Evolutionary conservation across 495 filamentous ascomycete genomes (phyloP).

Genomic region (Lasiosphaeria hispida): DNA sequence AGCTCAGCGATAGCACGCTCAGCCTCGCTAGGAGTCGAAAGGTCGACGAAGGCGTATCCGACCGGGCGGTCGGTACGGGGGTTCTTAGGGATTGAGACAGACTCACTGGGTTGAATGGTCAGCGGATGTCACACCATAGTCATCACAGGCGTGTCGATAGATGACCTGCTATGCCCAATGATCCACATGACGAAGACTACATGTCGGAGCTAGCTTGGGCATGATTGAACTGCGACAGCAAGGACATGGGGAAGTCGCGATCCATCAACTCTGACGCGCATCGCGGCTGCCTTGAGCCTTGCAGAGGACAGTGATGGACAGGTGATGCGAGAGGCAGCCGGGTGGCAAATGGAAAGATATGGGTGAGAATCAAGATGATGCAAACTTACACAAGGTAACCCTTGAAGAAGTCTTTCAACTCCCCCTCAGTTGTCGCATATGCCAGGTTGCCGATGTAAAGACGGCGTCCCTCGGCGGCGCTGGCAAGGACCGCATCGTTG

Average conservation of each 20-base stretch:
- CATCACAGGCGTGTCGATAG: background rate
- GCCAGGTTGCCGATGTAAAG: conserved; percentile 99
- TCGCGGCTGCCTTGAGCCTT: too few relatives aligned
- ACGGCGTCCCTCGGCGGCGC: conserved; percentile 96
- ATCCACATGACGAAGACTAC: too few relatives aligned
- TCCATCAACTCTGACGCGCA: too few relatives aligned
- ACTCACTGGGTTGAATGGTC: conserved; percentile 64
- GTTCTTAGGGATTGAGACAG: conserved; percentile 97
- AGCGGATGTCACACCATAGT: conserved; percentile 14
- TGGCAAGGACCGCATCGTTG: conserved; percentile 89
- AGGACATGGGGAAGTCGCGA: too few relatives aligned
- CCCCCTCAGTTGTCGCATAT: conserved; percentile 98
- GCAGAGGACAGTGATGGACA: too few relatives aligned
- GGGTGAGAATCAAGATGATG: conserved; percentile 7
- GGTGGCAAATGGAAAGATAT: conserved; percentile 1
- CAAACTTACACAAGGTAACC: conserved; percentile 91
- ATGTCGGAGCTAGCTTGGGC: too few relatives aligned
- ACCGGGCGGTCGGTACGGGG: conserved; percentile 97
- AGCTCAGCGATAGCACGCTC: conserved; percentile 91
- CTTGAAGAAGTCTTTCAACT: conserved; percentile 99
- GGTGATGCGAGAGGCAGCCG: background rate
- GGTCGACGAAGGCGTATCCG: conserved; percentile 97
- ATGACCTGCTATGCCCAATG: background rate
- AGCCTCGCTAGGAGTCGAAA: conserved; percentile 89
- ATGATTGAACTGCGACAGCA: too few relatives aligned